Conservation (phyloP, 441 rosid genomes). For the Aleurites moluccanus region DNA sequence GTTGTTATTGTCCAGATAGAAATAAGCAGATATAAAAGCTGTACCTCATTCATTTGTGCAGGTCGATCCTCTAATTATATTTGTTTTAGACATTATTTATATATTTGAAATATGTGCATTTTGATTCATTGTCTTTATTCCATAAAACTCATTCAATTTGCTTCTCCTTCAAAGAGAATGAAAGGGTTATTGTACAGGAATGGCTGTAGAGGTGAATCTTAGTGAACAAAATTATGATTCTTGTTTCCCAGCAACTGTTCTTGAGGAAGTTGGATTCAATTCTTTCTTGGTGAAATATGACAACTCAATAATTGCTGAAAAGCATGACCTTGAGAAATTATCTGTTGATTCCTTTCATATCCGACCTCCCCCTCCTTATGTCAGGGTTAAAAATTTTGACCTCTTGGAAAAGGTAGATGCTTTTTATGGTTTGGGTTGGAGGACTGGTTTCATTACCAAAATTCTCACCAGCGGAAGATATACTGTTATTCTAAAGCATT, state of each 20-base stretch:
- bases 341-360: constrained; percentile 31
- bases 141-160: not conserved
- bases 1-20: too few species aligned
- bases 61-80: too few species aligned
- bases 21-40: not conserved
- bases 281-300: constrained; percentile 37
- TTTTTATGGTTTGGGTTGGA: constrained; percentile 32
- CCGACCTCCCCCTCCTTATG: constrained; percentile 42
- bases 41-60: too few species aligned
- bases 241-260: constrained; percentile 45
- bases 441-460: constrained; percentile 35
- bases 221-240: constrained; percentile 15
- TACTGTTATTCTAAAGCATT: constrained; percentile 31
- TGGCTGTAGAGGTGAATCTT: constrained; percentile 39
- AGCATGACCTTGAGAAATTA: constrained; percentile 17
- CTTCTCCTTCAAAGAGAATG: constrained; percentile 29
- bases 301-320: constrained; percentile 23
- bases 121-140: not conserved
- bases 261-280: constrained; percentile 36
- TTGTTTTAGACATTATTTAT: too few species aligned
- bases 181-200: constrained; percentile 45
- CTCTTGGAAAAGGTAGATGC: constrained; percentile 49
- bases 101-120: too few species aligned
- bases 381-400: constrained; percentile 25
- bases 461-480: constrained; percentile 32